Base-by-base conservation (phyloP, 208 protist species). In the Kentomonas sorsogonicus region DNA sequence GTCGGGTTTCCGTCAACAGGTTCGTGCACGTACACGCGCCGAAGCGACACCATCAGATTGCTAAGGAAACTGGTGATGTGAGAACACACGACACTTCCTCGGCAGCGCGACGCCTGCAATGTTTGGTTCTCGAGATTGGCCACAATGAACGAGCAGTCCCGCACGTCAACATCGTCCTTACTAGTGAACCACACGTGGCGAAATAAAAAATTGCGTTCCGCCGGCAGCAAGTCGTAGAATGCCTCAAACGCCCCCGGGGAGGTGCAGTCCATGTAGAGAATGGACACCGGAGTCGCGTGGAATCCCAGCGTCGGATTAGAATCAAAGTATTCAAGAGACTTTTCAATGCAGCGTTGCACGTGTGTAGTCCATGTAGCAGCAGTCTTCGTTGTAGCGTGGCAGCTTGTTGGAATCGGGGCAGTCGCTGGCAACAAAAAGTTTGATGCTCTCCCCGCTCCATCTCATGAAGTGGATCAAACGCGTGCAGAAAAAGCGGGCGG, bases 401-500 rank as follows among this genome's bases (percentile, higher is more conserved):
- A 80, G 66, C n/a, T 67, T 45, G 50, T 73, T 43, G 13, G 63
- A 65, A 29, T 65, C 51, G 34, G 73, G 65, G 48, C 31, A 61
- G 1, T 52, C 31, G 4, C 66, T 48, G 4, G 75, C 75, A 11
- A 83, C 56, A 45, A 74, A 77, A 20, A 86, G 69, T 63, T 79
- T 79, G 1, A 63, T 66, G 51, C 77, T 82, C 46, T 90, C 79
- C 23, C 79, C 78, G 57, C 71, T 79, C 73, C 83, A 86, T 9
- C 60, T 64, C 7, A 84, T 62, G 59, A 79, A 90, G 57, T 82
- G 79, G 27, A 77, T 51, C 15, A 86, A 69, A 23, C 69, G 66
- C 0, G 75, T 83, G 62, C 75, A 83, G 53, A 90, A 86, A 52
- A 90, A 81, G 15, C 77, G 72, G n/a, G 83, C 78, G 13, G 68